Percentiles rank a stretch among this genome's conserved stretches.
Evolutionary conservation across 192 early-diverging fungal genomes (phyloP).

Genomic region (Coemansia sp.): DNA sequence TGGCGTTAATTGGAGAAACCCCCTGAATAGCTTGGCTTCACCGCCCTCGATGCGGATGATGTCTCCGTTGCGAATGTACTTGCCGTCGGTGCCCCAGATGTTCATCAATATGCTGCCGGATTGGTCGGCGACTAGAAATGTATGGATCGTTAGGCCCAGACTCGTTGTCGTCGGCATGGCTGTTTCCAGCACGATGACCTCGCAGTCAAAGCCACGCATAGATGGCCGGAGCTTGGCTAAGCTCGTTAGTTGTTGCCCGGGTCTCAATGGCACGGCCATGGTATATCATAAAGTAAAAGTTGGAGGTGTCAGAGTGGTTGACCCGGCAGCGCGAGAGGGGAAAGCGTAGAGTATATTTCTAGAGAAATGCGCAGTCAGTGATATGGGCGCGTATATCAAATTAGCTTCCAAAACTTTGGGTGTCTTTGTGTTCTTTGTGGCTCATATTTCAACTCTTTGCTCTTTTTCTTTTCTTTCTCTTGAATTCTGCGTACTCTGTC

Average conservation of each 20-base stretch:
- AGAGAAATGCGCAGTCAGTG: neutral
- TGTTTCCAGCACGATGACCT: conserved; percentile 67
- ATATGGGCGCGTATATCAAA: neutral
- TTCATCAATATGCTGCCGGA: conserved; percentile 62
- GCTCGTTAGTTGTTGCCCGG: conserved; percentile 44
- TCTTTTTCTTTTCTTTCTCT: conserved; percentile 1
- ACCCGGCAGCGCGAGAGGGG: neutral
- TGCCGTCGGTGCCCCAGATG: conserved; percentile 61
- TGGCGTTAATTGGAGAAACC: conserved; percentile 58
- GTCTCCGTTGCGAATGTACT: conserved; percentile 60
- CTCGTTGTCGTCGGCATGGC: conserved; percentile 55
- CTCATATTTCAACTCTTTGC: neutral
- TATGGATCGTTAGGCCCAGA: conserved; percentile 59
- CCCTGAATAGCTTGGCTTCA: conserved; percentile 59
- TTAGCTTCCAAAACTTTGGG: neutral
- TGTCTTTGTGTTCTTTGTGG: neutral
- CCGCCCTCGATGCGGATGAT: conserved; percentile 60
- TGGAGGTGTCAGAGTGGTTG: neutral
- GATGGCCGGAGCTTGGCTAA: conserved; percentile 59
- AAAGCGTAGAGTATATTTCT: neutral
- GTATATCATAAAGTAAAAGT: neutral
- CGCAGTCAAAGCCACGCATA: conserved; percentile 64
- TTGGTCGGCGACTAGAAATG: conserved; percentile 64
- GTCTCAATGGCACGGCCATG: conserved; percentile 37
- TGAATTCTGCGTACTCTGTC: neutral